Percentiles rank a stretch among this genome's conserved stretches.
Evolutionary conservation across 179 eudicot genomes (phyloP).

Genomic region (Sideroxylon spinosum): DNA sequence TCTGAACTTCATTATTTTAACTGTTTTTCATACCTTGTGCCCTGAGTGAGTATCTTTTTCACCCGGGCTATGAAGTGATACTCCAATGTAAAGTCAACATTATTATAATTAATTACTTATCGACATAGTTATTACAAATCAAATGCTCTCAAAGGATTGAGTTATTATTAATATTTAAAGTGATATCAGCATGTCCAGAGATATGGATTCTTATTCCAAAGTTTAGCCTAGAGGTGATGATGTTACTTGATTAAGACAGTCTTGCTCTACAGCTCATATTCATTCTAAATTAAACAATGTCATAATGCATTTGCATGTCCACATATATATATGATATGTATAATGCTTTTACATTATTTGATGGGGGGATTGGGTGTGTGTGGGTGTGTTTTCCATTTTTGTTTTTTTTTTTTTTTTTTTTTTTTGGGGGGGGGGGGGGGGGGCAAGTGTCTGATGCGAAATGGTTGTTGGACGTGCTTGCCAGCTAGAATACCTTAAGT

Average conservation of each 20-base stretch:
- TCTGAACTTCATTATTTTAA: neutral
- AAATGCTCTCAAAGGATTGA: neutral
- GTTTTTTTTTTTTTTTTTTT: too few species aligned
- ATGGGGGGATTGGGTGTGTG: neutral
- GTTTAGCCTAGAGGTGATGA: neutral
- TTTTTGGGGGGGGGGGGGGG: too few species aligned
- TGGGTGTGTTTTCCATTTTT: too few species aligned
- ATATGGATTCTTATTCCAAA: neutral
- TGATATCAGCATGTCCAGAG: neutral
- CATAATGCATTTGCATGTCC: neutral
- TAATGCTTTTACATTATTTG: neutral
- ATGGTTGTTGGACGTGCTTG: neutral
- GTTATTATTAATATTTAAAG: neutral
- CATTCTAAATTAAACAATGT: neutral
- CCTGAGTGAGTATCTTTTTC: neutral
- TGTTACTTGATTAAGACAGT: too few species aligned
- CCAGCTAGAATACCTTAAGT: neutral
- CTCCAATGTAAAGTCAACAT: neutral
- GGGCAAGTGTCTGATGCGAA: neutral
- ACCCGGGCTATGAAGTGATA: neutral
- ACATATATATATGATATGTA: neutral
- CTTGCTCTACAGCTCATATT: neutral
- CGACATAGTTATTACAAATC: neutral
- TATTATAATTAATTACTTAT: neutral
- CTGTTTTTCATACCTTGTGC: neutral